These are phyloP conservation scores for Penicillium arizonense DNA, from an alignment of 495 filamentous ascomycete genomes.

Conservation along the genomic window DNA sequence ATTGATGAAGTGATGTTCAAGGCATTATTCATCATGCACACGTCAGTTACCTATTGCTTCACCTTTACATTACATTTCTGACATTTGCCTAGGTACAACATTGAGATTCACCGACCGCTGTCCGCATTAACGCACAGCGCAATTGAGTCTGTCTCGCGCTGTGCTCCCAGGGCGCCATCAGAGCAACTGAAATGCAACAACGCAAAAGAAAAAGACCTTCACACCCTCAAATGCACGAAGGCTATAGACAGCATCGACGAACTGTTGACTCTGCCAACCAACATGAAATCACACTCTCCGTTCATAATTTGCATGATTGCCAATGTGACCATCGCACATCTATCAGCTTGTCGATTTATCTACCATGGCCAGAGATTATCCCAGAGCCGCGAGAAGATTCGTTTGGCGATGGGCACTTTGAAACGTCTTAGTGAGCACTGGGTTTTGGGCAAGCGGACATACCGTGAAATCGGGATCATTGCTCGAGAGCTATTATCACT, in stretches of 20 bases:
- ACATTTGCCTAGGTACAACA: slow-evolving; percentile 9
- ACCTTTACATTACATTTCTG: neutral
- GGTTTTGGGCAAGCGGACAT: slow-evolving; percentile 16
- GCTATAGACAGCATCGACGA: slow-evolving; percentile 18
- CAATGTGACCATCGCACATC: slow-evolving; percentile 21
- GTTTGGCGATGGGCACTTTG: slow-evolving; percentile 19
- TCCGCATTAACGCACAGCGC: slow-evolving; percentile 14
- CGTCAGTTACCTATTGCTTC: neutral
- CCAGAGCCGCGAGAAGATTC: slow-evolving; percentile 16
- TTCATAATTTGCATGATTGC: slow-evolving; percentile 27
- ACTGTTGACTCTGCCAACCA: slow-evolving; percentile 17
- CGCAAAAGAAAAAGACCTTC: slow-evolving; percentile 11
- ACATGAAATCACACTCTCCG: slow-evolving; percentile 15
- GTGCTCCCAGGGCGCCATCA: slow-evolving; percentile 12
- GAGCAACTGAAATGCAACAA: slow-evolving; percentile 7
- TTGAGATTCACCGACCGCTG: slow-evolving; percentile 20
- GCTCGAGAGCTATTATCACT: slow-evolving; percentile 19
- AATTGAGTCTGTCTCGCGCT: slow-evolving; percentile 16
- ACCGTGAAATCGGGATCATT: slow-evolving; percentile 18
- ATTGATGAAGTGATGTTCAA: slow-evolving; percentile 25
- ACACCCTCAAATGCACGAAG: slow-evolving; percentile 15
- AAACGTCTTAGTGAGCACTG: slow-evolving; percentile 20
- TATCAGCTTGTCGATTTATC: slow-evolving; percentile 18
- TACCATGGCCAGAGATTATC: slow-evolving; percentile 7
- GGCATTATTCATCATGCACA: slow-evolving; percentile 20